These are phyloP conservation scores for Fusarium secorum DNA, from an alignment of 2,329 filamentous ascomycete genomes.

Conservation along the genomic window DNA sequence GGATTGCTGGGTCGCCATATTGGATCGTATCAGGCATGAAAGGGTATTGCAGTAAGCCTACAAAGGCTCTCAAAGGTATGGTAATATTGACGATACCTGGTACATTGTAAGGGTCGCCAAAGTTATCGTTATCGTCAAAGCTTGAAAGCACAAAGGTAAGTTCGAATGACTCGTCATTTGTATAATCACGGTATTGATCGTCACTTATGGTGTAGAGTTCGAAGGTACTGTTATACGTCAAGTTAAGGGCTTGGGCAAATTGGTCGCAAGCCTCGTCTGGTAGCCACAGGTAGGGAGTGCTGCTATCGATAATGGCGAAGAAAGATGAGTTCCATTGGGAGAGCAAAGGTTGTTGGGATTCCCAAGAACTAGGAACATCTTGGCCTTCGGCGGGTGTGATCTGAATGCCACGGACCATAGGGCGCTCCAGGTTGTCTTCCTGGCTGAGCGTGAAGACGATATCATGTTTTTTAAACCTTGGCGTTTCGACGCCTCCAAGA, in stretches of 20 bases:
- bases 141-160: constrained; percentile 67
- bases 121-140: constrained; percentile 61
- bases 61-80: constrained; percentile 59
- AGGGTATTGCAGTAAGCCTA: constrained; percentile 59
- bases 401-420: constrained; percentile 66
- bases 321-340: constrained; percentile 58
- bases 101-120: constrained; percentile 57
- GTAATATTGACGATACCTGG: constrained; percentile 65
- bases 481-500: constrained; percentile 73
- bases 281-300: constrained; percentile 70
- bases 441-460: constrained; percentile 65
- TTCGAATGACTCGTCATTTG: constrained; percentile 53
- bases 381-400: constrained; percentile 47
- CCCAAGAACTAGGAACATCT: constrained; percentile 50
- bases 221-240: constrained; percentile 70
- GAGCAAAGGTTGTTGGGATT: constrained; percentile 48
- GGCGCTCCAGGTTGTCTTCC: constrained; percentile 62
- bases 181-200: constrained; percentile 60
- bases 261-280: constrained; percentile 66
- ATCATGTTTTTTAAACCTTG: constrained; percentile 68
- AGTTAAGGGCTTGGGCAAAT: constrained; percentile 70
- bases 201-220: constrained; percentile 71
- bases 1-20: constrained; percentile 55
- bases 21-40: constrained; percentile 54
- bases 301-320: constrained; percentile 67